Evolutionary conservation across 1,139 yeast species (phyloP), one percentile per base, ranked within the genome.

Genomic region (Yamadazyma friedrichii): DNA sequence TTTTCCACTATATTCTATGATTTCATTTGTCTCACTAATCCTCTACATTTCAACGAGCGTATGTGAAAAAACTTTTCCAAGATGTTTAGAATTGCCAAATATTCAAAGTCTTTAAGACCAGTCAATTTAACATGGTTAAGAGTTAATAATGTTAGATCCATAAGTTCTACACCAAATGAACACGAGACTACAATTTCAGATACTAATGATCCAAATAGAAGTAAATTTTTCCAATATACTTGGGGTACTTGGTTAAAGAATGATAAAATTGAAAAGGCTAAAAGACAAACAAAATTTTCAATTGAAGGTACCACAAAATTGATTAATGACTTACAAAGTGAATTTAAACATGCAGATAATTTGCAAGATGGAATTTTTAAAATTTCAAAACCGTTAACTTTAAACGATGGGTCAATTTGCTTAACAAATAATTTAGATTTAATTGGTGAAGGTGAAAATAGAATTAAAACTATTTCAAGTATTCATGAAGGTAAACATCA

Each of bases 181-280:
- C 56, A 68, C 8, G 66, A 57, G 54, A 82, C 88, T 43, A 74
- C 72, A 47, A 58, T 83, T 33, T 64, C 76, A 30, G 86, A 84
- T 52, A 75, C 78, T 43, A 64, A 72, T 39, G 89, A 84, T 54
- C 89, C 91, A 13, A 74, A 80, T 46, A 76, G 95, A 60, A 78
- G 77, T 45, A 76, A 81, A 39, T 88, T 91, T 55, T 91, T 88
- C 70, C 80, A 84, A 56, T 93, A 89, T 61, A 73, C 93, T 3
- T 91, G 98, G 96, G 98, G 98, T 37, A 76, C 95, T 3, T 93
- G 98, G 98, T 67, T 91, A 56, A 78, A 74, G 46, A 80, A 91
- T 57, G 96, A 91, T 58, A 76, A 74, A 46, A 65, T 65, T 32
- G 93, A 91, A 59, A 83, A 87, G 56, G 78, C 75, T 9, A 80